Evolutionary conservation across 768 basidiomycete genomes (phyloP).

Genomic region (Suillus weaverae): DNA sequence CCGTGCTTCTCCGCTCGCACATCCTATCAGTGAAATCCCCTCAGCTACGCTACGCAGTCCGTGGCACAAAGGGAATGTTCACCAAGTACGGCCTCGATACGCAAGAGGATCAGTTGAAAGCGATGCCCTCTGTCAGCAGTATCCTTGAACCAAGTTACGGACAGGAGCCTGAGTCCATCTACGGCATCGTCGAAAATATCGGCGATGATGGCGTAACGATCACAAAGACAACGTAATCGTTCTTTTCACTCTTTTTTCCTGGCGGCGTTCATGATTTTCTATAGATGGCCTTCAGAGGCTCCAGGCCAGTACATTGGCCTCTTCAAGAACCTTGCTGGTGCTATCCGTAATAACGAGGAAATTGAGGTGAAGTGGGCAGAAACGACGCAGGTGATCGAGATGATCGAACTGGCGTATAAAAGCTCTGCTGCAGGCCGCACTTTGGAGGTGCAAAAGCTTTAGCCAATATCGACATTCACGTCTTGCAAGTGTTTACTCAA

Average conservation of each 20-base stretch:
- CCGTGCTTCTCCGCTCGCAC: conserved; percentile 66
- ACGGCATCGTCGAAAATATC: conserved; percentile 62
- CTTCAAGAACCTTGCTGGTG: conserved; percentile 65
- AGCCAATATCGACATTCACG: not conserved
- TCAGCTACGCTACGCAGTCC: conserved; percentile 72
- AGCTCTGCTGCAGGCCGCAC: conserved; percentile 64
- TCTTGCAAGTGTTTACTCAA: not conserved
- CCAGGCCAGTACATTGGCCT: conserved; percentile 59
- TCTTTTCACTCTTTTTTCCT: conserved; percentile 26
- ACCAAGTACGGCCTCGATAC: conserved; percentile 75
- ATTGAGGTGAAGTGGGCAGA: conserved; percentile 73
- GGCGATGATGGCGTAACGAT: conserved; percentile 41
- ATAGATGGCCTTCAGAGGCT: conserved; percentile 63
- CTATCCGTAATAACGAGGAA: conserved; percentile 54
- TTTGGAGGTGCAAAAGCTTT: conserved; percentile 30
- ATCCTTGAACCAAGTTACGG: conserved; percentile 54
- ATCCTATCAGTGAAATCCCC: conserved; percentile 64
- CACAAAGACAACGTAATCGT: conserved; percentile 32
- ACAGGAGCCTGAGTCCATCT: conserved; percentile 59
- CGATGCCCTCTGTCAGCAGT: conserved; percentile 44
- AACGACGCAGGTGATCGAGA: conserved; percentile 66
- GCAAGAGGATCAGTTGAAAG: conserved; percentile 77
- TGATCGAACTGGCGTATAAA: conserved; percentile 72
- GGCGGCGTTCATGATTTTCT: conserved; percentile 16
- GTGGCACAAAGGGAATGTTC: conserved; percentile 71